Evolutionary conservation across 495 filamentous ascomycete genomes (phyloP).

Genomic region (Peziza echinospora): DNA sequence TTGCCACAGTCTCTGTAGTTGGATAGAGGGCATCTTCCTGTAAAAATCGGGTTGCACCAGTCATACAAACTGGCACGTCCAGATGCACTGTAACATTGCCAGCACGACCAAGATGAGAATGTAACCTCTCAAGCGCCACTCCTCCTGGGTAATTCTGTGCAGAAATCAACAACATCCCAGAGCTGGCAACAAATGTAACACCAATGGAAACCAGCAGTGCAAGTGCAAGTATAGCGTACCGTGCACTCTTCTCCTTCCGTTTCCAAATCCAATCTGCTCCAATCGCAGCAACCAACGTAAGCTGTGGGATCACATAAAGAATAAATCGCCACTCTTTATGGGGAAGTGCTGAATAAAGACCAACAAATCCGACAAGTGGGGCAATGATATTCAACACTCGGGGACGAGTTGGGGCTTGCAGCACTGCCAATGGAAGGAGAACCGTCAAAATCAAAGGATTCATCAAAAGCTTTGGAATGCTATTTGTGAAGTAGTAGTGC

Average conservation of each 20-base stretch:
- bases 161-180: slow-evolving; percentile 44
- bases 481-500: slow-evolving; percentile 62
- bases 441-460: slow-evolving; percentile 46
- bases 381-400: slow-evolving; percentile 33
- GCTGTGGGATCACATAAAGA: slow-evolving; percentile 58
- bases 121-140: slow-evolving; percentile 37
- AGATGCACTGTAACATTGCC: slow-evolving; percentile 38
- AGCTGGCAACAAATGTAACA: slow-evolving; percentile 34
- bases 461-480: slow-evolving; percentile 60
- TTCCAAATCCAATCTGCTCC: slow-evolving; percentile 55
- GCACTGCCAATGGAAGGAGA: slow-evolving; percentile 43
- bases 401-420: slow-evolving; percentile 20
- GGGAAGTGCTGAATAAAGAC: slow-evolving; percentile 53
- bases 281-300: slow-evolving; percentile 58
- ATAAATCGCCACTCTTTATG: slow-evolving; percentile 98
- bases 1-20: slow-evolving; percentile 5
- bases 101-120: slow-evolving; percentile 24
- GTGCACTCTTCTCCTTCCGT: slow-evolving; percentile 35
- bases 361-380: slow-evolving; percentile 49
- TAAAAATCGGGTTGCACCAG: slow-evolving; percentile 75
- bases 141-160: slow-evolving; percentile 81
- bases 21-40: slow-evolving; percentile 23
- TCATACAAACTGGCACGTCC: slow-evolving; percentile 79
- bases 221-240: slow-evolving; percentile 28
- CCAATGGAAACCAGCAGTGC: slow-evolving; percentile 31